Base-by-base conservation (phyloP, 306 rosid species). In the Vicia faba region DNA sequence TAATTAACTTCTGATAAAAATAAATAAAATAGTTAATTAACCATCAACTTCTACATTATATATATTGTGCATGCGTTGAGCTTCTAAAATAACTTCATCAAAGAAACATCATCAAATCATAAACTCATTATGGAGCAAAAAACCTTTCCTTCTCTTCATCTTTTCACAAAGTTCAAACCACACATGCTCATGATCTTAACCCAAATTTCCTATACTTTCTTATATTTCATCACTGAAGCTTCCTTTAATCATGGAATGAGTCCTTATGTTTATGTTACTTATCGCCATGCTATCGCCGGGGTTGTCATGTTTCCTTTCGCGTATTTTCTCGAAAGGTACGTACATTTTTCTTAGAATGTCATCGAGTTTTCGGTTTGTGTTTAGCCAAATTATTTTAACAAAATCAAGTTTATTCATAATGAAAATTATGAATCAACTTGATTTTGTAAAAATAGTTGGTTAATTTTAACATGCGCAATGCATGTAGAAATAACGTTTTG, bases 241-340 rank as follows among this genome's bases (percentile, higher is more conserved):
- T 89, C 96, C 26, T 86, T 92, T 86, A 87, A 87, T 33, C 96
- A 83, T 81, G 98, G 98, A 10, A 83, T 89, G 96, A 92, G 88
- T 65, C 96, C 96, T 79, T 82, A 80, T 33, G 89, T 89, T 36
- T 85, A 87, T 59, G 66, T 89, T 29, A 92, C 98, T 19, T 89
- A 89, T 41, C 80, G 98, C 1, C 91, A 89, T 45, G n/a, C 83
- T 15, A 83, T 87, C 0, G 78, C 86, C 8, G 81, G 80, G 2
- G 16, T 87, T 3, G 71, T 69, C 10, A 77, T 84, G 79, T 63
- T 86, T 41, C 96, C 98, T 43, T 84, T 92, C 63, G 98, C 96
- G 29, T 92, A 86, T 68, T 79, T 86, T 71, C 78, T 87, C 0
- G 96, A 92, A 72, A 83, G 96, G 96, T 92, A 11, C 20, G 2